Conservation (phyloP, 495 filamentous ascomycete genomes). For the Aspergillus saccharolyticus region DNA sequence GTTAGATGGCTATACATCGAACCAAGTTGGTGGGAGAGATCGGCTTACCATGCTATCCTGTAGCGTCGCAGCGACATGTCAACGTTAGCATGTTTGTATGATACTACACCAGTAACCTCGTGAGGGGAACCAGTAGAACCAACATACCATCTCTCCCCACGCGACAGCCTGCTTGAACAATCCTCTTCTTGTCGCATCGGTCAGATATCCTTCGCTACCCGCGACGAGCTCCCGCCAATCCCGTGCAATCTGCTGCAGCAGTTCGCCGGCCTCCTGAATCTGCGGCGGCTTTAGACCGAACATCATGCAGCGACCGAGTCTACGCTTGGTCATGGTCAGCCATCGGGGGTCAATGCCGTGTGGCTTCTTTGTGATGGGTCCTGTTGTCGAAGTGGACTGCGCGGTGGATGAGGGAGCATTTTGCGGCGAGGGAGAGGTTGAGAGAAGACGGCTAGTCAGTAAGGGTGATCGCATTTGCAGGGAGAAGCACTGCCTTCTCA, state of each 20-base stretch:
- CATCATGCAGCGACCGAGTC: conserved; percentile 77
- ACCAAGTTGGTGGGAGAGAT: neutral
- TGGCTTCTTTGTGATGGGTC: conserved; percentile 23
- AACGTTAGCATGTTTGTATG: conserved; percentile 13
- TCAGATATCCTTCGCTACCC: conserved; percentile 78
- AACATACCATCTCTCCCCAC: conserved; percentile 84
- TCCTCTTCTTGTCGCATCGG: conserved; percentile 57
- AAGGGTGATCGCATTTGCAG: neutral
- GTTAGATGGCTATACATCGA: conserved; percentile 1
- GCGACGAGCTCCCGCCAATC: conserved; percentile 78
- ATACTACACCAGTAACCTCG: neutral
- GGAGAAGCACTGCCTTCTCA: conserved; percentile 18
- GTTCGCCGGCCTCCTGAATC: conserved; percentile 51
- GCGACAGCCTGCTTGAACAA: conserved; percentile 68
- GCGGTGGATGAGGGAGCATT: conserved; percentile 9
- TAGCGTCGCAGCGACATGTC: neutral
- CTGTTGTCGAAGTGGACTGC: conserved; percentile 6
- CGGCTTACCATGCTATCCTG: conserved; percentile 55
- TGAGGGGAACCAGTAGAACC: neutral
- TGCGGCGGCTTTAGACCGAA: conserved; percentile 67
- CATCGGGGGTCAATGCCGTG: conserved; percentile 54
- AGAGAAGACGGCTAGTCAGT: conserved; percentile 19
- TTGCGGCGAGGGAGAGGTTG: conserved; percentile 19
- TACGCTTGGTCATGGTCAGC: conserved; percentile 67
- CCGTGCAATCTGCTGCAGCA: conserved; percentile 56